These are phyloP conservation scores for Microbotryum scabiosae DNA, from an alignment of 1,284 basidiomycete genomes.

Conservation along the genomic window DNA sequence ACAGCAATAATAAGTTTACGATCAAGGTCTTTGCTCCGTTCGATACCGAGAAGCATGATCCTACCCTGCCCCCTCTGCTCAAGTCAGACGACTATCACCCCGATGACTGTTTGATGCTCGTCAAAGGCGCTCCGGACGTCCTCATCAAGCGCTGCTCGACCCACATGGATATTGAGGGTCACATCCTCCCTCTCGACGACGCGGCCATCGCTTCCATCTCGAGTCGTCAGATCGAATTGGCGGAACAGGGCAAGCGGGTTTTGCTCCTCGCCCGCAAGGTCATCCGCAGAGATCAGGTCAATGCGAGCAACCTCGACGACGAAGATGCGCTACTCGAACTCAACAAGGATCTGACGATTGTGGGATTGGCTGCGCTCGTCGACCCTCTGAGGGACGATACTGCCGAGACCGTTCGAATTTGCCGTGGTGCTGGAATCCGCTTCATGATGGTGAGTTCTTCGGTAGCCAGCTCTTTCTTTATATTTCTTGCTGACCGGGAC, in stretches of 20 bases:
- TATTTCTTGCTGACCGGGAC: neutral
- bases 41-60: neutral
- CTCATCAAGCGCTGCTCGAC: conserved; percentile 44
- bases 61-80: neutral
- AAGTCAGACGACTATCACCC: neutral
- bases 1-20: neutral
- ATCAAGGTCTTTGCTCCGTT: too few relatives aligned
- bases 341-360: conserved; percentile 48
- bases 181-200: conserved; percentile 40
- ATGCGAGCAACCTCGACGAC: conserved; percentile 30
- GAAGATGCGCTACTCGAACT: conserved; percentile 37
- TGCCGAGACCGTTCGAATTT: conserved; percentile 47
- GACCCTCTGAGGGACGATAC: conserved; percentile 58
- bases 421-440: conserved; percentile 46
- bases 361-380: conserved; percentile 56
- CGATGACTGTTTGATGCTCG: neutral
- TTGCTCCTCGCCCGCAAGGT: conserved; percentile 45
- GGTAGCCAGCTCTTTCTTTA: neutral
- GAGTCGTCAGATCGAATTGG: conserved; percentile 48
- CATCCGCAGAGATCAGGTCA: conserved; percentile 20
- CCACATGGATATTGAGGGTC: conserved; percentile 38
- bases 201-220: conserved; percentile 37
- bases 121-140: conserved; percentile 53
- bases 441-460: conserved; percentile 7
- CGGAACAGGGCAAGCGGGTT: conserved; percentile 55